A percentile compares a stretch with the other conserved stretches of the same genome.
Conservation (phyloP, 2,329 filamentous ascomycete species). For the Bretziella fagacearum region DNA sequence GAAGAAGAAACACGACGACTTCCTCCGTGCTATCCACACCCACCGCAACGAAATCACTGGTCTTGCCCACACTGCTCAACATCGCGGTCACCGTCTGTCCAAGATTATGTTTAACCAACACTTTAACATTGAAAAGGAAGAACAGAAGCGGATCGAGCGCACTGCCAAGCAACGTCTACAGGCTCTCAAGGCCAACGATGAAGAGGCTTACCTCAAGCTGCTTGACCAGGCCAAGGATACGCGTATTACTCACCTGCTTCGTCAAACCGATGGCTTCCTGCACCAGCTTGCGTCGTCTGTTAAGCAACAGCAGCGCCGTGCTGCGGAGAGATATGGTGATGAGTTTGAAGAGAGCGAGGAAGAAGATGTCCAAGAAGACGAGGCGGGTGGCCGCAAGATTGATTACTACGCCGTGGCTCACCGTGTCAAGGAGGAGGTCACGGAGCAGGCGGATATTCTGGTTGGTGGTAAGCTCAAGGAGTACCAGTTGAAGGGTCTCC, state of each 20-base stretch:
- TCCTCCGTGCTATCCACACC: constrained; percentile 68
- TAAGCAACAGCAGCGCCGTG: constrained; percentile 77
- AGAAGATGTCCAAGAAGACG: constrained; percentile 51
- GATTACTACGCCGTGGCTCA: constrained; percentile 99
- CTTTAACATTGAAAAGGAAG: constrained; percentile 95
- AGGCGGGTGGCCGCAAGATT: constrained; percentile 60
- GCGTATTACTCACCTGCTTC: constrained; percentile 91
- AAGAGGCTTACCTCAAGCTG: constrained; percentile 95
- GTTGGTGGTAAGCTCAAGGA: constrained; percentile 90
- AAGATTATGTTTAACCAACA: constrained; percentile 81
- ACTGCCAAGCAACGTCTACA: constrained; percentile 99
- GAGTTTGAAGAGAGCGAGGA: constrained; percentile 33
- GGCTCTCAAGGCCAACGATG: constrained; percentile 95
- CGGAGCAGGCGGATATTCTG: constrained; percentile 63
- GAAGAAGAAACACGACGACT: constrained; percentile 93
- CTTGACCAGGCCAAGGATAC: constrained; percentile 98
- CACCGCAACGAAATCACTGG: constrained; percentile 65
- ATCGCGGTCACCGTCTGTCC: constrained; percentile 70
- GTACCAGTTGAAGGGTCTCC: constrained; percentile 94
- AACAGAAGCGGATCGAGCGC: constrained; percentile 93
- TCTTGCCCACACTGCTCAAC: constrained; percentile 47
- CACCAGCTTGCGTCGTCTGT: constrained; percentile 89
- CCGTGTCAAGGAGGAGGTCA: constrained; percentile 84
- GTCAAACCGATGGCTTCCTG: constrained; percentile 94
- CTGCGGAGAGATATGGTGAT: constrained; percentile 60